Conservation (phyloP, 345 rosid genomes). For the Combretum micranthum region DNA sequence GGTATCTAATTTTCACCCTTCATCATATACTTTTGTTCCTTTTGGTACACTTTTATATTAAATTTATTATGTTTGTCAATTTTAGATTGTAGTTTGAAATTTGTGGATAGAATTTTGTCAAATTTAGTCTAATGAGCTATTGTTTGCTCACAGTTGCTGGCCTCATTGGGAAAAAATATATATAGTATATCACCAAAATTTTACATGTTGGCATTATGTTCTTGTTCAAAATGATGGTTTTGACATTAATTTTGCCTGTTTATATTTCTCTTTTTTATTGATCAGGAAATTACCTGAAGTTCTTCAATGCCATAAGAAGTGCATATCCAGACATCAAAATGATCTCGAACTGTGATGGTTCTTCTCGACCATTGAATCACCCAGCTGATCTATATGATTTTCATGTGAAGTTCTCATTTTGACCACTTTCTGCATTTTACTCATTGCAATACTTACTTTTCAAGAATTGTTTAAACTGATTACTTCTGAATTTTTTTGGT, state of each 20-base stretch:
- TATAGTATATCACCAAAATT: too few species aligned
- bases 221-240: not conserved
- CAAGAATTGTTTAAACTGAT: not conserved
- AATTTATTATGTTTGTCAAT: too few species aligned
- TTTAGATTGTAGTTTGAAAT: too few species aligned
- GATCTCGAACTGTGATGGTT: conserved; percentile 93
- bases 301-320: conserved; percentile 63
- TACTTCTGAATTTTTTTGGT: conserved; percentile 3
- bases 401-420: conserved; percentile 39
- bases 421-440: not conserved
- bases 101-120: too few species aligned
- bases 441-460: not conserved
- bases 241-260: not conserved
- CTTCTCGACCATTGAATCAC: conserved; percentile 64
- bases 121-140: too few species aligned
- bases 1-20: conserved; percentile 31
- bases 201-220: not conserved
- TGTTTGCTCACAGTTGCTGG: too few species aligned
- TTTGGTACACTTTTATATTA: too few species aligned
- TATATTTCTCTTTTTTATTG: conserved; percentile 3
- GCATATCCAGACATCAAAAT: conserved; percentile 83
- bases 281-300: conserved; percentile 89
- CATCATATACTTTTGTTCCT: not conserved
- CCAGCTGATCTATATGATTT: conserved; percentile 86
- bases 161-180: too few species aligned